Evolutionary conservation across 176 grass and related monocot genomes (phyloP), one percentile per base, ranked within the genome.

Genomic region (Rhynchospora tenuis): DNA sequence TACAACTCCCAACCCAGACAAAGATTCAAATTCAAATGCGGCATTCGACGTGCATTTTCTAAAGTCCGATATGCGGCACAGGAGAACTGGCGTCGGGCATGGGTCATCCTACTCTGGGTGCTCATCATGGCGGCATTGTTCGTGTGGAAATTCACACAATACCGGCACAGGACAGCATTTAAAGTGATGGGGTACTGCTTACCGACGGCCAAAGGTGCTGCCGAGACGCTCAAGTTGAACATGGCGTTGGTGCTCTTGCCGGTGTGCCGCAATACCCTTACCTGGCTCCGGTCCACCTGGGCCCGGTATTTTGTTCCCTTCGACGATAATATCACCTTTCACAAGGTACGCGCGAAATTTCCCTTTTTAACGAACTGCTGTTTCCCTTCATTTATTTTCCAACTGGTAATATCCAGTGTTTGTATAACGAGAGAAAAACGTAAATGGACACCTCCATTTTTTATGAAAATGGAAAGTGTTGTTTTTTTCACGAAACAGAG

Each of bases 291-390:
- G 5, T 99, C 96, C n/a, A 93, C 96, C 3, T 91, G 96, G 79
- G 93, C 89, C 55, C 88, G 96, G 1, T 93, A 87, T 89, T 93
- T 95, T 88, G 93, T 99, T 51, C 96, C 96, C 20, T 99, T 99
- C 91, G 89, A 99, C 88, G 96, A 99, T 84, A 99, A 85, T 80
- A 99, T 99, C 89, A 93, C 93, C 76, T 99, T 99, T 88, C 96
- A 99, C 86, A 99, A 99, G 96, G 96, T 99, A 90, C 65, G 44
- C 61, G 55, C 9, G n/a, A 29, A 28, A 51, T 17, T 65, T 48
- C 15, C 20, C 20, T 46, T 82, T 19, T 33, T 64, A 61, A 81
- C 42, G 10, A 38, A 64, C 13, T 81, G 16, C 2, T 47, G 9
- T 9, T 50, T 47, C 14, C 27, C 19, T 82, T 20, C 43, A 50